A percentile compares a stretch with the other conserved stretches of the same genome.
Evolutionary conservation across 768 basidiomycete species (phyloP).

Genomic region (Leccinum rimulosum): DNA sequence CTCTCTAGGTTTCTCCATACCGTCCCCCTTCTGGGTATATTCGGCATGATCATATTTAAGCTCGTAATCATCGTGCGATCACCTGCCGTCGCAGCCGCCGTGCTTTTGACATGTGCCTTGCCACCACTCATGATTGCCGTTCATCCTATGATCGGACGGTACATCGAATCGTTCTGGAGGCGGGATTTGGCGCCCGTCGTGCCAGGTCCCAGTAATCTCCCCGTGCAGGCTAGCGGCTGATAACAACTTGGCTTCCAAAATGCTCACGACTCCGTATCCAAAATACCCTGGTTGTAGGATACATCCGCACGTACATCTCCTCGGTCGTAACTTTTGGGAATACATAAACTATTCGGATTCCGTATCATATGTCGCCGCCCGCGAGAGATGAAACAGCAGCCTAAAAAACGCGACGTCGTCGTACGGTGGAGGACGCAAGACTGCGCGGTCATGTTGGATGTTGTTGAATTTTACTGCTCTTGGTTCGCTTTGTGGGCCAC

Average conservation of each 20-base stretch:
- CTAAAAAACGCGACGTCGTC: too few relatives aligned
- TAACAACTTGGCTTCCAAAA: not conserved
- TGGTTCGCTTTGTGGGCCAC: too few relatives aligned
- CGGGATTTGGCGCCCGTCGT: not conserved
- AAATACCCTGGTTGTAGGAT: constrained; percentile 3
- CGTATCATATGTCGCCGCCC: too few relatives aligned
- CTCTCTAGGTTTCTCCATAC: constrained; percentile 22
- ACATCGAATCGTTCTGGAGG: constrained; percentile 5
- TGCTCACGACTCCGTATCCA: not conserved
- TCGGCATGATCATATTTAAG: constrained; percentile 16
- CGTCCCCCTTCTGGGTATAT: constrained; percentile 28
- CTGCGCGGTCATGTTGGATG: too few relatives aligned
- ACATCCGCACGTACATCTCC: not conserved
- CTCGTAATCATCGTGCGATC: constrained; percentile 22
- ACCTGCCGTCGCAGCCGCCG: constrained; percentile 13
- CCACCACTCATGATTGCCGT: constrained; percentile 17
- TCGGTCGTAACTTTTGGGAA: not conserved
- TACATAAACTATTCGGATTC: not conserved
- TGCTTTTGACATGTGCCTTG: constrained; percentile 23
- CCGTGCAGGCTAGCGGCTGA: not conserved
- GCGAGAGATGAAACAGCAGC: too few relatives aligned
- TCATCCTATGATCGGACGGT: constrained; percentile 5
- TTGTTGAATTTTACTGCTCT: too few relatives aligned
- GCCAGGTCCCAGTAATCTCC: not conserved
- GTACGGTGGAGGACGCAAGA: too few relatives aligned